phyloP scores from a whole-genome alignment of 805 yeast species.

The Clavispora fructus region DNA sequence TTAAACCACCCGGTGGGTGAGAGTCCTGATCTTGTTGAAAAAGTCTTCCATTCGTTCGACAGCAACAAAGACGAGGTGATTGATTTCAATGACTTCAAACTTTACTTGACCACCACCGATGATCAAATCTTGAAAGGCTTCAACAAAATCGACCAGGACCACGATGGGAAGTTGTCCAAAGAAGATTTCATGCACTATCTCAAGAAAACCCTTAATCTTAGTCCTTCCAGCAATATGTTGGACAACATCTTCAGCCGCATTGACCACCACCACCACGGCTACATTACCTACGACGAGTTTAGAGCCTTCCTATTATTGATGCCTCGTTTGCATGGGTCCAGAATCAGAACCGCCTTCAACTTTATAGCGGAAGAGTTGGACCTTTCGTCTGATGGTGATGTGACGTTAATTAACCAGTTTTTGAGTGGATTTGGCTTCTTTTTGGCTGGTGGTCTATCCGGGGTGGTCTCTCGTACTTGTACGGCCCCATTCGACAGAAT shows the following conservation, averaged over 20 bases:
- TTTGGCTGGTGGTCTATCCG: constrained; percentile 91
- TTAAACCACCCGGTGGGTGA: constrained; percentile 62
- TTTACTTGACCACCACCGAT: constrained; percentile 64
- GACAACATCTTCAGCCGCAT: constrained; percentile 51
- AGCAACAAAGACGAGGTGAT: constrained; percentile 50
- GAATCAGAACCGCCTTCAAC: constrained; percentile 74
- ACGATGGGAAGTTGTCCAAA: constrained; percentile 65
- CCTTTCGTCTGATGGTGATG: constrained; percentile 87
- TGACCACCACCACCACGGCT: constrained; percentile 56
- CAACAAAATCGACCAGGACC: constrained; percentile 58
- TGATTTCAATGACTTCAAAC: constrained; percentile 62
- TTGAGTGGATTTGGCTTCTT: constrained; percentile 85
- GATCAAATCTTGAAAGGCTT: constrained; percentile 67
- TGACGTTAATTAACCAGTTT: constrained; percentile 73
- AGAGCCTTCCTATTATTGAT: constrained; percentile 75
- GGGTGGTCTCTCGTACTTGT: constrained; percentile 91
- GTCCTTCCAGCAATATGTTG: constrained; percentile 48
- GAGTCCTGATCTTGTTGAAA: constrained; percentile 52
- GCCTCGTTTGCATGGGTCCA: constrained; percentile 73
- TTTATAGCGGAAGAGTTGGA: constrained; percentile 77
- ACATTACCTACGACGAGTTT: constrained; percentile 80
- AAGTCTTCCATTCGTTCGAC: constrained; percentile 57
- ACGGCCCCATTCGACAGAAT: constrained; percentile 97
- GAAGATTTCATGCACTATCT: constrained; percentile 67
- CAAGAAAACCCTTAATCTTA: constrained; percentile 44